Conservation (phyloP, 441 rosid species). For the Flueggea neowawraea region DNA sequence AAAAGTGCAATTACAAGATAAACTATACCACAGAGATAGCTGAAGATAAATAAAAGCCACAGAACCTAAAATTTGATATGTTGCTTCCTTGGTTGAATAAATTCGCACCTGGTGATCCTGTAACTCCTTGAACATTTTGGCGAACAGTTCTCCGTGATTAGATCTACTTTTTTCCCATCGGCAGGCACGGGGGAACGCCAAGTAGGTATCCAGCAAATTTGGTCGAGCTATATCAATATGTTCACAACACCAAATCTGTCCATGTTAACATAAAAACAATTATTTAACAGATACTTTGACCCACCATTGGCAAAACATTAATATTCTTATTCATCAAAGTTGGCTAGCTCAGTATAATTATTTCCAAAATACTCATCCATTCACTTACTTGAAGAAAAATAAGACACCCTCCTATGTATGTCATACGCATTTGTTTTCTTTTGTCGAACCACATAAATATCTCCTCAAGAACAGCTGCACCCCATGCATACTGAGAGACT, state of each 20-base stretch:
- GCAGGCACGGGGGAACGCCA: conserved; percentile 36
- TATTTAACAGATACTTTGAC: no score
- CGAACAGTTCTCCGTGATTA: conserved; percentile 26
- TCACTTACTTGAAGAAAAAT: conserved; percentile 39
- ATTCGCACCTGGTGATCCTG: conserved; percentile 31
- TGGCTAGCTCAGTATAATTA: no score
- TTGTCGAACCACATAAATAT: conserved; percentile 29
- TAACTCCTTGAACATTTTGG: conserved; percentile 27
- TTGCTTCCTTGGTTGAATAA: not conserved
- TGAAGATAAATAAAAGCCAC: no score
- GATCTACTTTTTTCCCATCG: conserved; percentile 37
- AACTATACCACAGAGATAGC: no score
- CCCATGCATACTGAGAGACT: conserved; percentile 36
- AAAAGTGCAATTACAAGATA: no score
- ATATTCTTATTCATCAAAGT: no score
- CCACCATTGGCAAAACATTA: no score
- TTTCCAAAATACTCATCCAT: no score
- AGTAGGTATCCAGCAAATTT: conserved; percentile 16
- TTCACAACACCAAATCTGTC: conserved; percentile 42
- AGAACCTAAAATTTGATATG: no score
- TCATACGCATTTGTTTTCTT: conserved; percentile 31
- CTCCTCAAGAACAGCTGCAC: conserved; percentile 39
- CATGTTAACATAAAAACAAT: not conserved
- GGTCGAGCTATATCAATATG: conserved; percentile 44
- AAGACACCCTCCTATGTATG: conserved; percentile 42